phyloP scores from a whole-genome alignment of 306 rosid genomes.

The Albizia julibrissin region DNA sequence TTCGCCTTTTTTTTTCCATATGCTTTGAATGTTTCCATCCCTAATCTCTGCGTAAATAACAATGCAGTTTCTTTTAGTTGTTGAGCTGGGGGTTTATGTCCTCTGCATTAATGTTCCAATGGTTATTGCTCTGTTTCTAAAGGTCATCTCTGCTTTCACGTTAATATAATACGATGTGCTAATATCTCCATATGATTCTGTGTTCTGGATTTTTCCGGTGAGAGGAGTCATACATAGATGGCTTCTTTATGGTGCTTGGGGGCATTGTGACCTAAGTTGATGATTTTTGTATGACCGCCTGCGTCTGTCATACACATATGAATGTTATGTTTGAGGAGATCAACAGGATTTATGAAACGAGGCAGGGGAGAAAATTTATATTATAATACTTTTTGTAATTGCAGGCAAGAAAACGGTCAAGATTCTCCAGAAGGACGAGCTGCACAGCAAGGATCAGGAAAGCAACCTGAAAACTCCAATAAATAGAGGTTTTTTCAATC shows the following conservation, averaged over 20 bases:
- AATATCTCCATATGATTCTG: not conserved
- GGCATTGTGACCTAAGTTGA: not conserved
- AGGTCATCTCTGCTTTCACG: constrained; percentile 20
- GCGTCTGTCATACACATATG: not conserved
- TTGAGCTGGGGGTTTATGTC: constrained; percentile 18
- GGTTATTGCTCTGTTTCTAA: not conserved
- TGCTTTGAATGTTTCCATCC: not conserved
- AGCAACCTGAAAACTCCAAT: constrained; percentile 67
- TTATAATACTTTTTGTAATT: constrained; percentile 20
- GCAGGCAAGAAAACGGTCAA: constrained; percentile 76
- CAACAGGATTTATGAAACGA: not conserved
- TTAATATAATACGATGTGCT: not conserved
- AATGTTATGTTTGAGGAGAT: not conserved
- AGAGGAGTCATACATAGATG: not conserved
- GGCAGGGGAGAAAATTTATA: not conserved
- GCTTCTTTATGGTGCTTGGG: not conserved
- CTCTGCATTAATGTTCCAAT: constrained; percentile 8
- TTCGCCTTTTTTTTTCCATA: not conserved
- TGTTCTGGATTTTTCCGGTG: not conserved
- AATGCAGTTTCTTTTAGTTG: not conserved
- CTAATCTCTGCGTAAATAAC: not conserved
- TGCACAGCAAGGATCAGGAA: constrained; percentile 73
- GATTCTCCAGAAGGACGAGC: constrained; percentile 90
- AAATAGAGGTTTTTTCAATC: constrained; percentile 59
- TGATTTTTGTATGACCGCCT: not conserved